A percentile compares a stretch with the other conserved stretches of the same genome.
Evolutionary conservation across 768 basidiomycete species (phyloP).

Genomic region (Rhodotorula paludigena): DNA sequence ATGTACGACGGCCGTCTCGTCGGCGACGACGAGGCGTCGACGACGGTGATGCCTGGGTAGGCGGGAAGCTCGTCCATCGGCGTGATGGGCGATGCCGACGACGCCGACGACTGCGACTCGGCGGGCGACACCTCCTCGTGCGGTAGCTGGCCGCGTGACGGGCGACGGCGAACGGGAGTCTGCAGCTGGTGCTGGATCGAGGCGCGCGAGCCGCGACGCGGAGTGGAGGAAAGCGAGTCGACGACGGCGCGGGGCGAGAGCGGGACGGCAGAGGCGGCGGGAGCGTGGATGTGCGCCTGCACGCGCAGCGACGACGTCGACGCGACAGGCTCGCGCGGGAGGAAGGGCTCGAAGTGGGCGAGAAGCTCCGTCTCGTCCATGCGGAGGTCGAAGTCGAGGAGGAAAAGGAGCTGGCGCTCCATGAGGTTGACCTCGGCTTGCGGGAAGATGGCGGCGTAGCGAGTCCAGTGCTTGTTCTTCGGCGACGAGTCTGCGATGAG

Average conservation of each 20-base stretch:
- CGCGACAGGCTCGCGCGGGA: slow-evolving; percentile 37
- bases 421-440: slow-evolving; percentile 71
- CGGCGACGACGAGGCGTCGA: slow-evolving; percentile 5
- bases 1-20: slow-evolving; percentile 4
- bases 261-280: neutral
- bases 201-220: neutral
- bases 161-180: too few species aligned
- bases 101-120: slow-evolving; percentile 18
- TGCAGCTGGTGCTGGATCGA: too few species aligned
- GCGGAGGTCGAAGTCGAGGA: slow-evolving; percentile 87
- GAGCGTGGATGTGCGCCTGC: slow-evolving; percentile 10
- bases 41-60: slow-evolving; percentile 21
- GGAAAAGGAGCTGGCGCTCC: slow-evolving; percentile 89
- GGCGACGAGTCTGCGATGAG: slow-evolving; percentile 54
- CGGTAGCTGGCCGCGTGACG: too few species aligned
- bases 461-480: slow-evolving; percentile 90
- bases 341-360: slow-evolving; percentile 57
- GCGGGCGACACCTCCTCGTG: slow-evolving; percentile 19
- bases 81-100: slow-evolving; percentile 20
- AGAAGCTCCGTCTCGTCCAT: slow-evolving; percentile 76
- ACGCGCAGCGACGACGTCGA: slow-evolving; percentile 6
- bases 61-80: slow-evolving; percentile 22
- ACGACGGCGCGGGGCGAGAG: slow-evolving; percentile 1
- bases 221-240: slow-evolving; percentile 4
- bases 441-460: slow-evolving; percentile 67